Evolutionary conservation across 441 rosid species (phyloP), one percentile per base, ranked within the genome.

Genomic region (Manihot esculenta): DNA sequence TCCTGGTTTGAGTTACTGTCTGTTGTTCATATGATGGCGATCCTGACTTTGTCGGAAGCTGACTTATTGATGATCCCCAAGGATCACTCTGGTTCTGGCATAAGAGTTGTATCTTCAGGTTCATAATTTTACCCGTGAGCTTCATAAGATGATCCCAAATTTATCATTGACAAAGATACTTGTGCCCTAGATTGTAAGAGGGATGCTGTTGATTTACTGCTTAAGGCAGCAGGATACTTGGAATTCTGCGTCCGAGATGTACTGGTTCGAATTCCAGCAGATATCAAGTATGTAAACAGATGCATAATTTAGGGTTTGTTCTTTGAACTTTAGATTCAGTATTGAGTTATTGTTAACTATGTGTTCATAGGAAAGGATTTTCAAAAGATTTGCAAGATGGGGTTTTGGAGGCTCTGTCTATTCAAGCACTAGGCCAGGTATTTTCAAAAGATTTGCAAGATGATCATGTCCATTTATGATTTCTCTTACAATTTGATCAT

Each of bases 391-490:
- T 95, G 83, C 89, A 88, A 76, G 92, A 84, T 51, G 87, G 84
- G 64, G 89, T 88, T 6, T 74, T 95, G 47, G 86, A 85, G 78
- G 86, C 97, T 50, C 82, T 82, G 54, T 88, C 89, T 53, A 85
- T 89, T 74, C 98, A 88, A 83, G 98, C 97, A 50, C 87, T 95
- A 51, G 99, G 95, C 72, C 97, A 87, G 96, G 98, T 91, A 81
- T 14, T 60, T 49, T 57, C 41, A 2, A 6, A 35, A 2, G 41
- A 35, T 35, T 35, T 35, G 41, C 41, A 35, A 35, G 48, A 44
- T 5, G 1, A 44, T 44, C 14, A 10, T 44, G 48, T 11, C 14
- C 48, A 44, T 44, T 30, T 30, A 30, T 30, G 35, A 1, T 13
- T 35, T 44, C 1, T 13, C 48, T 44, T 44, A 35, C 15, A 1